Conservation (phyloP, 78 protist genomes). For the Cavenderia fasciculata region DNA sequence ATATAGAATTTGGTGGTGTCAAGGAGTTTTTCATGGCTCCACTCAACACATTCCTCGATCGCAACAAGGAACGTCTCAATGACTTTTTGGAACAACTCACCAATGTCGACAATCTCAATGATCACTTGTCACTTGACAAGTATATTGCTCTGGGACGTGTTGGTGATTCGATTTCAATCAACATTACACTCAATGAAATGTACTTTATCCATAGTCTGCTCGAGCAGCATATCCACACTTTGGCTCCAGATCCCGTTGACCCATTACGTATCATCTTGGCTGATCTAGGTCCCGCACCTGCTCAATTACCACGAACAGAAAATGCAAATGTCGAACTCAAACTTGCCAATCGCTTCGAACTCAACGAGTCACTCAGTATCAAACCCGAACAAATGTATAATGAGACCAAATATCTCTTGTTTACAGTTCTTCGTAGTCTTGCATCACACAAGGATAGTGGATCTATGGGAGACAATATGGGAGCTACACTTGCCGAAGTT, state of each 20-base stretch:
- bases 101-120: constrained; percentile 74
- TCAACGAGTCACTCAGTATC: constrained; percentile 5
- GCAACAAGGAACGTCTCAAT: constrained; percentile 21
- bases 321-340: constrained; percentile 78
- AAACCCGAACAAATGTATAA: constrained; percentile 63
- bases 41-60: constrained; percentile 29
- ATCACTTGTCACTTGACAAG: constrained; percentile 71
- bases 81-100: constrained; percentile 70
- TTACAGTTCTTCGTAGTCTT: constrained; percentile 26
- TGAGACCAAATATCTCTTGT: constrained; percentile 63
- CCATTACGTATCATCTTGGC: constrained; percentile 38
- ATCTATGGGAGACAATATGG: constrained; percentile 8
- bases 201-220: constrained; percentile 72
- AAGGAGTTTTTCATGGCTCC: constrained; percentile 82
- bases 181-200: constrained; percentile 85
- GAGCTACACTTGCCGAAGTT: constrained; percentile 42
- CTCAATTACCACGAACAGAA: constrained; percentile 72
- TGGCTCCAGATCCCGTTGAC: constrained; percentile 51
- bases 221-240: constrained; percentile 14
- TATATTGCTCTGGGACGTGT: constrained; percentile 23
- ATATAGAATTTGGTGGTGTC: constrained; percentile 64
- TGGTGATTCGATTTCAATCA: constrained; percentile 8
- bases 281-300: constrained; percentile 76
- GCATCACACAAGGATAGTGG: constrained; percentile 8
- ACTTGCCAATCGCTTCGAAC: constrained; percentile 31